Base-by-base conservation (phyloP, 2,329 filamentous ascomycete genomes). In the Aspergillus sergii region DNA sequence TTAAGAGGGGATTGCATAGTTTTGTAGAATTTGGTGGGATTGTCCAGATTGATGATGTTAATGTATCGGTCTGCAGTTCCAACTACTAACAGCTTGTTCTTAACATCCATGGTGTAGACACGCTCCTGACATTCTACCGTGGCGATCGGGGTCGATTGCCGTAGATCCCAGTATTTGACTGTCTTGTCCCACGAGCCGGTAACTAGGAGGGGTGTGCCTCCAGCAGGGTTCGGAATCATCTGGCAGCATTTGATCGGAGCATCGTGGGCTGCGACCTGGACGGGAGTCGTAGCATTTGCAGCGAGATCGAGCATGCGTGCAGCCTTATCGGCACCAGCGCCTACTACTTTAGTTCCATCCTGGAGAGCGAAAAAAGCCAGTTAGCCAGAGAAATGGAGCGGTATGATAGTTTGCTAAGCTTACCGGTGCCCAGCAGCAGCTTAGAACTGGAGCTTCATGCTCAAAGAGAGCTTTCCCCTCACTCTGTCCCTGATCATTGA, bases 21-120 rank as follows among this genome's bases (percentile, higher is more conserved):
- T 86, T 99, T 99, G 87, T 96, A 97, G 79, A 97, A 93, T 72
- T 92, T 93, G 59, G 87, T 88, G 4, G 95, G 95, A 65, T 96
- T 90, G 75, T 91, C 89, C 60, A 99, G 87, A 80, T 97, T 93
- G 80, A 99, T 85, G 66, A 99, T 90, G 78, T 98, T 94, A 84
- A 99, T 96, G 80, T 96, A 96, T 64, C 95, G 89, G 75, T 99
- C 95, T 14, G 95, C 95, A 0, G 94, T 98, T 66, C 91, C 95
- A 62, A 97, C 84, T 23, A 99, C 95, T 48, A 97, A 87, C 57
- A 99, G 85, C 72, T 95, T 90, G 75, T 94, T 90, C 74, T 90
- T 90, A 57, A 96, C 90, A 71, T 98, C 94, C 89, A 99, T 93
- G 46, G 91, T 89, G 81, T 98, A 99, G 59, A 87, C 78, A 60